Evolutionary conservation across 345 rosid species (phyloP).

Genomic region (Pelargonium nanum): DNA sequence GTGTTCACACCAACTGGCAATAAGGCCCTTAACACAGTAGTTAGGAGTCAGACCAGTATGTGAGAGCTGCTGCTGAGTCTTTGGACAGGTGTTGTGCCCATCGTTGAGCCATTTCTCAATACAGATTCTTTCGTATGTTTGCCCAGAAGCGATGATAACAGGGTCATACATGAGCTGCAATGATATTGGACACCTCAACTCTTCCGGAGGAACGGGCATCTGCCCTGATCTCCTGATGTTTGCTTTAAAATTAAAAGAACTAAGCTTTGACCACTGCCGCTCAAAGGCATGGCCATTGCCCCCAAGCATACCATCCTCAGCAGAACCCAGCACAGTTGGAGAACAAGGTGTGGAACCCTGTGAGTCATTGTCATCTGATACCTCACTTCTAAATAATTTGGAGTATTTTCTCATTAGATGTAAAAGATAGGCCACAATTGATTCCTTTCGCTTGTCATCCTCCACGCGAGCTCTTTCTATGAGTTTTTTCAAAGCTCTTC

Average conservation of each 20-base stretch:
- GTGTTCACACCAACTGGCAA: slow-evolving; percentile 94
- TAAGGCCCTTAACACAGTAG: slow-evolving; percentile 95
- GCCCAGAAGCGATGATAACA: slow-evolving; percentile 94
- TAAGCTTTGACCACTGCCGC: slow-evolving; percentile 68
- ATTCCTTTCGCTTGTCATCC: slow-evolving; percentile 95
- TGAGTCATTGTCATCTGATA: slow-evolving; percentile 80
- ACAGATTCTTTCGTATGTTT: slow-evolving; percentile 89
- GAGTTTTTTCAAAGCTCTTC: slow-evolving; percentile 88
- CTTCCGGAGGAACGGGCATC: slow-evolving; percentile 80
- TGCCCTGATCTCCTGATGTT: slow-evolving; percentile 53
- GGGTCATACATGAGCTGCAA: slow-evolving; percentile 98
- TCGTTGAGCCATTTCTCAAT: slow-evolving; percentile 96
- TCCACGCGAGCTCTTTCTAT: slow-evolving; percentile 84
- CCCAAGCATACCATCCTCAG: slow-evolving; percentile 34
- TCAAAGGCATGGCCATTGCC: slow-evolving; percentile 51
- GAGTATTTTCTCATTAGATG: slow-evolving; percentile 94
- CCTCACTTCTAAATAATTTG: slow-evolving; percentile 75
- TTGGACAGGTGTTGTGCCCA: slow-evolving; percentile 88
- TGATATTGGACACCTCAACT: slow-evolving; percentile 91
- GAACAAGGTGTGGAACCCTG: slow-evolving; percentile 88
- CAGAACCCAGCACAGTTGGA: slow-evolving; percentile 49
- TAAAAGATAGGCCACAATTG: slow-evolving; percentile 86
- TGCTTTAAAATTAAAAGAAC: slow-evolving; percentile 62
- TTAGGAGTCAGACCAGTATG: slow-evolving; percentile 85
- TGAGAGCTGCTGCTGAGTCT: slow-evolving; percentile 81